Evolutionary conservation across 2,329 filamentous ascomycete genomes (phyloP).

Genomic region (Coleophoma cylindrospora): DNA sequence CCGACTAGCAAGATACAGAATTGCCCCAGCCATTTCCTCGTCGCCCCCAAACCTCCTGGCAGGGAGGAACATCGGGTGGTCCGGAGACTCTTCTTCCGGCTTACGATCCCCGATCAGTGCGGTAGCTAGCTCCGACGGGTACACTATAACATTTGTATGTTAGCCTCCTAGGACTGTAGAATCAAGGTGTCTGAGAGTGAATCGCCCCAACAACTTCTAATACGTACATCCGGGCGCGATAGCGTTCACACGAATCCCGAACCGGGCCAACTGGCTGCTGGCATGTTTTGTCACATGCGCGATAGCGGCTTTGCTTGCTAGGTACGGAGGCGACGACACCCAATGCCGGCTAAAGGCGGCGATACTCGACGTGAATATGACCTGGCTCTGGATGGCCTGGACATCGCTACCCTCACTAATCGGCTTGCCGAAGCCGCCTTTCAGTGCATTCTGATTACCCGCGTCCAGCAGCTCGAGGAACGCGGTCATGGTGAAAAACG

Average conservation of each 20-base stretch:
- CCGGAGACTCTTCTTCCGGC: constrained; percentile 25
- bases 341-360: constrained; percentile 66
- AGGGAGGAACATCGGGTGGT: constrained; percentile 23
- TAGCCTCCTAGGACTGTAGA: constrained; percentile 15
- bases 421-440: too few relatives aligned
- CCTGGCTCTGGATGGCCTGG: constrained; percentile 38
- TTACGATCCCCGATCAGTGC: not conserved
- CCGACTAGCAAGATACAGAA: constrained; percentile 34
- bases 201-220: too few relatives aligned
- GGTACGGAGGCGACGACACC: constrained; percentile 72
- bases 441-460: constrained; percentile 41
- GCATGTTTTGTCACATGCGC: constrained; percentile 47
- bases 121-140: constrained; percentile 7
- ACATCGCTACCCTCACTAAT: constrained; percentile 38
- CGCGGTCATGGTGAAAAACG: constrained; percentile 63
- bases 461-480: constrained; percentile 63
- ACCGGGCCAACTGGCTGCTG: too few relatives aligned
- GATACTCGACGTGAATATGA: constrained; percentile 69
- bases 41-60: constrained; percentile 41
- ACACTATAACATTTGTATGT: not conserved
- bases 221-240: too few relatives aligned
- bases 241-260: too few relatives aligned
- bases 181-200: too few relatives aligned
- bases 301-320: constrained; percentile 68
- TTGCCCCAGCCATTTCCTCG: constrained; percentile 56